Conservation (phyloP, 352 stramenopile species). For the Peronosclerospora sorghi region DNA sequence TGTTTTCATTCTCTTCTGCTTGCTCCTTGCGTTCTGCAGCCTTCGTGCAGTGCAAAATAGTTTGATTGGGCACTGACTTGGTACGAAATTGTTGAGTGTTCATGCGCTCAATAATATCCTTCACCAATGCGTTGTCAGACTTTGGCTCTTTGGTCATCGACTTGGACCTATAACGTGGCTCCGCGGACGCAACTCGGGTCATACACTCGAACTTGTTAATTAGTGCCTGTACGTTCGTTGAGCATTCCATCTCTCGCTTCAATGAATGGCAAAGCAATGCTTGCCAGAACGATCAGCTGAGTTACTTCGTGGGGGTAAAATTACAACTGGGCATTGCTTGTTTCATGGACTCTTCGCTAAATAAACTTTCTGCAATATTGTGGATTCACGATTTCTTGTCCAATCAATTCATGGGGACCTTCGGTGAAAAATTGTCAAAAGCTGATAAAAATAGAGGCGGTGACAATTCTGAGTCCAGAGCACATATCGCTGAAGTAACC, state of each 20-base stretch:
- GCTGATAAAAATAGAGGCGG: too few species aligned
- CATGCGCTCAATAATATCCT: slow-evolving; percentile 11
- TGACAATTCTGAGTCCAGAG: neutral
- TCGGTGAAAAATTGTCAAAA: too few species aligned
- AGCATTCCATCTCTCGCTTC: slow-evolving; percentile 8
- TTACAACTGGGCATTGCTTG: too few species aligned
- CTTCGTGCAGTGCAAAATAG: neutral
- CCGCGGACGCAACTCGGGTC: slow-evolving; percentile 2
- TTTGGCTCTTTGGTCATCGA: slow-evolving; percentile 5
- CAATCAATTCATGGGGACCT: neutral
- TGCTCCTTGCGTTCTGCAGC: neutral
- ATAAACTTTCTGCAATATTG: too few species aligned
- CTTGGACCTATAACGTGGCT: slow-evolving; percentile 1
- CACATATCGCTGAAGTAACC: too few species aligned
- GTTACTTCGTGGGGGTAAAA: neutral
- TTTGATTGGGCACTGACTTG: slow-evolving; percentile 5
- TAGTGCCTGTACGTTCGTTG: slow-evolving; percentile 17
- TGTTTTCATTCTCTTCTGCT: neutral
- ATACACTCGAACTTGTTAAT: slow-evolving; percentile 29
- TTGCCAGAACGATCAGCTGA: too few species aligned
- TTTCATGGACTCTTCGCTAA: too few species aligned
- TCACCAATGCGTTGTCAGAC: slow-evolving; percentile 6
- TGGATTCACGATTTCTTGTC: too few species aligned
- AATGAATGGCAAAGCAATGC: slow-evolving; percentile 3
- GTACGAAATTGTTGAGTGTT: slow-evolving; percentile 2